A percentile compares a stretch with the other conserved stretches of the same genome.
phyloP scores from a whole-genome alignment of 2,329 filamentous ascomycete species.

The Monosporascus sp. region DNA sequence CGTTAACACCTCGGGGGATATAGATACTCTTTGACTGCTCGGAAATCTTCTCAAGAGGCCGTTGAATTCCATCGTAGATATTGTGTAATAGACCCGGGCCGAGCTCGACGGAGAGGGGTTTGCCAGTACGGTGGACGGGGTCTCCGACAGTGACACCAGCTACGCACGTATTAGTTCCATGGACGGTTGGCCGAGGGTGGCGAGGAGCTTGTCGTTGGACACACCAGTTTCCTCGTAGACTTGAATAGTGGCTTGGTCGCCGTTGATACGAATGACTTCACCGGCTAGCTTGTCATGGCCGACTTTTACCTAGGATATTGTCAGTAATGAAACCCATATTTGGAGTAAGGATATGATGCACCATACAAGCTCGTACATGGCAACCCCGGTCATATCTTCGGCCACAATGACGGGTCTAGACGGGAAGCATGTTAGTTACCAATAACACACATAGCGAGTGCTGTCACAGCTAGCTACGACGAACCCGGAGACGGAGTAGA shows the following conservation, averaged over 20 bases:
- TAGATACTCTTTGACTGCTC: slow-evolving; percentile 82
- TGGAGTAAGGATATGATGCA: background rate
- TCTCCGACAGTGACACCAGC: slow-evolving; percentile 95
- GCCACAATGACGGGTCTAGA: slow-evolving; percentile 84
- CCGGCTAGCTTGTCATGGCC: slow-evolving; percentile 88
- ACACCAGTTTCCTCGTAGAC: slow-evolving; percentile 98
- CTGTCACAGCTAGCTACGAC: slow-evolving; percentile 22
- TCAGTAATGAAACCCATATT: slow-evolving; percentile 1
- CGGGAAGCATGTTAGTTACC: slow-evolving; percentile 27
- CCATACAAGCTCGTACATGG: slow-evolving; percentile 97
- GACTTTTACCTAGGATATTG: slow-evolving; percentile 68
- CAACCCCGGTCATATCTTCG: slow-evolving; percentile 97
- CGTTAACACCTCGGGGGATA: slow-evolving; percentile 88
- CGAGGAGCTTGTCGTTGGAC: slow-evolving; percentile 18
- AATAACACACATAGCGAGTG: background rate
- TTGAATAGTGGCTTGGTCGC: slow-evolving; percentile 93
- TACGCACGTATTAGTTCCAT: slow-evolving; percentile 27
- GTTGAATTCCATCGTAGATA: slow-evolving; percentile 98
- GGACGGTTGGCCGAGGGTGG: background rate
- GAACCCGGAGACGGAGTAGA: slow-evolving; percentile 59
- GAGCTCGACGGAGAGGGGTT: slow-evolving; percentile 95
- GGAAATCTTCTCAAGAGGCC: slow-evolving; percentile 82
- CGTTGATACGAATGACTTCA: slow-evolving; percentile 96
- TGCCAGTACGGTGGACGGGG: slow-evolving; percentile 83
- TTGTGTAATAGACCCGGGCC: slow-evolving; percentile 97